Conservation (phyloP, 306 rosid species). For the Nissolia schottii region DNA sequence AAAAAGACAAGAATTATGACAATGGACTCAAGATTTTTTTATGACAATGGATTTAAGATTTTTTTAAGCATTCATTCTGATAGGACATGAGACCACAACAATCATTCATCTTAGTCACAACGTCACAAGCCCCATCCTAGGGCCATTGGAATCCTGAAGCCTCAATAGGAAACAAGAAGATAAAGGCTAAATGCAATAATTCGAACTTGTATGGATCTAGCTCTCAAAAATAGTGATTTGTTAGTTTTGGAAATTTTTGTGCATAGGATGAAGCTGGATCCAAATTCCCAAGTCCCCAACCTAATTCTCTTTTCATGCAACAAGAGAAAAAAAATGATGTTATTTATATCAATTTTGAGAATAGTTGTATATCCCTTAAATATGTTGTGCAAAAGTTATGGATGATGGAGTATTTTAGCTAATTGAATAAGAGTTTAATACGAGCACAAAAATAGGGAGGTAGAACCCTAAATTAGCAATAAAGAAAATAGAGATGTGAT, state of each 20-base stretch:
- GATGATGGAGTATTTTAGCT: no score
- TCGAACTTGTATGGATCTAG: not conserved
- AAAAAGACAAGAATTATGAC: not conserved
- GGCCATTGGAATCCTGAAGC: not conserved
- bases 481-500: no score
- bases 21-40: not conserved
- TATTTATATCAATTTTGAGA: no score
- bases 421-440: no score
- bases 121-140: not conserved
- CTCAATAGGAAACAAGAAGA: not conserved
- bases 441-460: no score
- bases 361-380: no score
- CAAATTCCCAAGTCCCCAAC: not conserved
- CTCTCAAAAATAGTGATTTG: not conserved
- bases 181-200: not conserved
- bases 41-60: not conserved
- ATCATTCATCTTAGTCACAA: not conserved
- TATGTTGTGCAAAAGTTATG: no score
- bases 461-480: no score
- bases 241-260: not conserved
- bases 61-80: not conserved
- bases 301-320: not conserved
- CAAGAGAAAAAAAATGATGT: no score
- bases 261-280: not conserved
- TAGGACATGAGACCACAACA: not conserved